These are phyloP conservation scores for Penicillium parvum DNA, from an alignment of 495 filamentous ascomycete genomes.

Conservation along the genomic window DNA sequence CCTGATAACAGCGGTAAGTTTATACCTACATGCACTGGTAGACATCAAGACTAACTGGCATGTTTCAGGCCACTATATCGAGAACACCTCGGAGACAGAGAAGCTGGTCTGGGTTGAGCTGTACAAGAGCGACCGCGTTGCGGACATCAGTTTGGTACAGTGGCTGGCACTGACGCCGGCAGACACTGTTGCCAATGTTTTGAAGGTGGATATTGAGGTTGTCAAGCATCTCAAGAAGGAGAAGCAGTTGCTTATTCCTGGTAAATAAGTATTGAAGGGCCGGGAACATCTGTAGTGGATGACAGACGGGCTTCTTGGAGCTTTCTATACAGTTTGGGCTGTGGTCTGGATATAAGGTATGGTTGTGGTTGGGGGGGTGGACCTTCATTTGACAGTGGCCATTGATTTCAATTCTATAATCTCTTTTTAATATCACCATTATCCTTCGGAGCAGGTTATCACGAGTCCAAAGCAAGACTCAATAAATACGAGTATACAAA, in stretches of 20 bases:
- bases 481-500: no score
- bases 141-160: slow-evolving; percentile 57
- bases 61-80: slow-evolving; percentile 55
- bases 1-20: slow-evolving; percentile 56
- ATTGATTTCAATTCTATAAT: no score
- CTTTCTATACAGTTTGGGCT: neutral
- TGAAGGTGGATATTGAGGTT: slow-evolving; percentile 54
- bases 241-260: slow-evolving; percentile 51
- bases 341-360: no score
- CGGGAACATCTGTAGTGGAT: no score
- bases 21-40: neutral
- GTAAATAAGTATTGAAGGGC: slow-evolving; percentile 5
- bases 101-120: slow-evolving; percentile 63
- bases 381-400: no score
- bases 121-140: slow-evolving; percentile 60
- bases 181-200: slow-evolving; percentile 52
- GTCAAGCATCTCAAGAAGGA: slow-evolving; percentile 57
- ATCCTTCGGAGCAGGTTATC: no score
- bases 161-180: slow-evolving; percentile 61
- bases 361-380: no score
- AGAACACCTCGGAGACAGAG: slow-evolving; percentile 57
- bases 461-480: no score
- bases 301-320: no score
- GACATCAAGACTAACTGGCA: neutral
- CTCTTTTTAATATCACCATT: no score